These are phyloP conservation scores for Ilyonectria robusta DNA, from an alignment of 2,329 filamentous ascomycete species.

Conservation along the genomic window DNA sequence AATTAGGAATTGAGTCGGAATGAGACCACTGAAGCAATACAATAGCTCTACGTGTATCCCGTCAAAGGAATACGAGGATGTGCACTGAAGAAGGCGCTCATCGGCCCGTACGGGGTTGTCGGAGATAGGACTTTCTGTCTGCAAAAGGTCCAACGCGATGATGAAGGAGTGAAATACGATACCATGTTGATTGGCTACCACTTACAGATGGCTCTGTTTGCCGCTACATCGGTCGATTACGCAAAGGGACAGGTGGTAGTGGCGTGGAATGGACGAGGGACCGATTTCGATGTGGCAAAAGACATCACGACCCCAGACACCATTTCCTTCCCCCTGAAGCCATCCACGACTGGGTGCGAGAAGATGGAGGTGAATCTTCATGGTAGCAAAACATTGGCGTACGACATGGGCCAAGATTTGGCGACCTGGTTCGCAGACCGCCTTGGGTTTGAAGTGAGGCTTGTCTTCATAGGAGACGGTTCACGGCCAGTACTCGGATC, in stretches of 20 bases:
- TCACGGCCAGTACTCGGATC: conserved; percentile 43
- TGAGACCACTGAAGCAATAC: not conserved
- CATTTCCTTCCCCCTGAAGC: conserved; percentile 36
- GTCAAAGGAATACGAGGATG: conserved; percentile 41
- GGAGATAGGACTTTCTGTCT: conserved; percentile 44
- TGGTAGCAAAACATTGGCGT: conserved; percentile 34
- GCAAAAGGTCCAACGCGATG: conserved; percentile 35
- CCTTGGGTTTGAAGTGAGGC: conserved; percentile 30
- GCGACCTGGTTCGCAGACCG: conserved; percentile 41
- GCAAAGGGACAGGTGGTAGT: conserved; percentile 19
- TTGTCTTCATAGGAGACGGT: conserved; percentile 40
- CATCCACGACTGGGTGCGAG: not conserved
- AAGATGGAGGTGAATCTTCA: conserved; percentile 34
- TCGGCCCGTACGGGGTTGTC: conserved; percentile 35
- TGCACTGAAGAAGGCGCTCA: conserved; percentile 23
- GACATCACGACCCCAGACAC: not conserved
- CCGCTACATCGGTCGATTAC: conserved; percentile 25
- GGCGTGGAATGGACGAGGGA: conserved; percentile 29
- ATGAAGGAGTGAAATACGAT: conserved; percentile 20
- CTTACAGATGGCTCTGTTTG: conserved; percentile 38
- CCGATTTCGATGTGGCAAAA: conserved; percentile 12
- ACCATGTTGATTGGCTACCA: conserved; percentile 44
- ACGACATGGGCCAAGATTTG: conserved; percentile 41
- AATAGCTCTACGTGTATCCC: conserved; percentile 43
- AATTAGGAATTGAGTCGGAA: not conserved